Evolutionary conservation across 208 protist genomes (phyloP).

Genomic region (Naegleria lovaniensis): DNA sequence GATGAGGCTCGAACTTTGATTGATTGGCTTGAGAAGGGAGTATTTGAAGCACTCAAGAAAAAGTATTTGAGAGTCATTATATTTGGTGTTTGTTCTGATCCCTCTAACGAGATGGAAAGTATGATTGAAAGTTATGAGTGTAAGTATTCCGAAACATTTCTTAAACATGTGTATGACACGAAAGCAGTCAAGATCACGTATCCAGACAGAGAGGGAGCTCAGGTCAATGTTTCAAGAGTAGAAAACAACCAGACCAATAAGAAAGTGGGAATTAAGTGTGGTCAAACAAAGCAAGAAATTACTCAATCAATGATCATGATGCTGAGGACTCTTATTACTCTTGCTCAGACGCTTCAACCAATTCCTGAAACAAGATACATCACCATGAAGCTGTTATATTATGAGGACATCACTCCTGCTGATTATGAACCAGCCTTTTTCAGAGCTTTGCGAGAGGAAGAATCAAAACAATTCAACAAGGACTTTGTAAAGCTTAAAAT

Average conservation of each 20-base stretch:
- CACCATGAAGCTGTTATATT: conserved; percentile 33
- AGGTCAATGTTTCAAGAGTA: background rate
- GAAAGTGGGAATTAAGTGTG: background rate
- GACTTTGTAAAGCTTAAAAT: conserved; percentile 10
- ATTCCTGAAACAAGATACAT: conserved; percentile 31
- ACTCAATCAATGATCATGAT: conserved; percentile 34
- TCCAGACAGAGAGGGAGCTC: background rate
- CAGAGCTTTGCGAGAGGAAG: background rate
- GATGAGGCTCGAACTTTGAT: conserved; percentile 32
- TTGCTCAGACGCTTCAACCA: conserved; percentile 29
- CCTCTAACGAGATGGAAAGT: background rate
- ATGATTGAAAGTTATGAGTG: conserved; percentile 37
- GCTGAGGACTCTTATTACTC: conserved; percentile 29
- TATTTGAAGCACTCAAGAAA: conserved; percentile 41
- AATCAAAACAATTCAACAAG: background rate
- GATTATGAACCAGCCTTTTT: conserved; percentile 36
- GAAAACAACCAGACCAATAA: background rate
- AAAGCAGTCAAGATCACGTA: conserved; percentile 24
- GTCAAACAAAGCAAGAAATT: conserved; percentile 26
- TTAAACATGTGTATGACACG: background rate
- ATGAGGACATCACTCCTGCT: conserved; percentile 24
- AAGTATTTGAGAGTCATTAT: conserved; percentile 31
- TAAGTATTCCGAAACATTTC: background rate
- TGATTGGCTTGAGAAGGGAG: conserved; percentile 42
- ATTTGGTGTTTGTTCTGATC: conserved; percentile 29